phyloP scores from a whole-genome alignment of 371 early-diverging fungal genomes.

The Fennellomyces sp. region DNA sequence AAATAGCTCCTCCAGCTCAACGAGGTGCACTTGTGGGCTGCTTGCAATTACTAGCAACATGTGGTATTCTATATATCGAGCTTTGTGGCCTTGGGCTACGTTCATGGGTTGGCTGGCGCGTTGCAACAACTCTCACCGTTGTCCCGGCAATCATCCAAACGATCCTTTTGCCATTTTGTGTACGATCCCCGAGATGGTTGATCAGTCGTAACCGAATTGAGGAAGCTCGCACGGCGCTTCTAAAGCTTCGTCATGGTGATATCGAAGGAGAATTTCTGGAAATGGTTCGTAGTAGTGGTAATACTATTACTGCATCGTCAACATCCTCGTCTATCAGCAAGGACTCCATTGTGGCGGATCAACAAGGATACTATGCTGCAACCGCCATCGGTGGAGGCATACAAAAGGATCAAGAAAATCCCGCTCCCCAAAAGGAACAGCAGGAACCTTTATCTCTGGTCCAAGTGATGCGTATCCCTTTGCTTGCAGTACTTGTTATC shows the following conservation, averaged over 20 bases:
- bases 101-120: slow-evolving; percentile 68
- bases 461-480: slow-evolving; percentile 35
- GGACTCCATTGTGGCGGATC: background rate
- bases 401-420: background rate
- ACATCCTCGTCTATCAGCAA: background rate
- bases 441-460: background rate
- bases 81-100: slow-evolving; percentile 59
- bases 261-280: slow-evolving; percentile 65
- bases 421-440: background rate
- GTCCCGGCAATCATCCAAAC: slow-evolving; percentile 71
- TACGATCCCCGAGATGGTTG: slow-evolving; percentile 79
- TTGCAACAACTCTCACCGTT: slow-evolving; percentile 62
- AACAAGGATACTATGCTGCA: background rate
- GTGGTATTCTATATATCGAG: slow-evolving; percentile 74
- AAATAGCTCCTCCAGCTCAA: slow-evolving; percentile 71
- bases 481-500: slow-evolving; percentile 26
- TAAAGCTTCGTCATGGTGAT: slow-evolving; percentile 62
- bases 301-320: background rate
- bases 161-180: slow-evolving; percentile 69
- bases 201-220: slow-evolving; percentile 58
- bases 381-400: slow-evolving; percentile 27
- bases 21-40: slow-evolving; percentile 75
- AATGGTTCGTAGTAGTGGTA: slow-evolving; percentile 36
- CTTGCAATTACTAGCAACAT: slow-evolving; percentile 79
- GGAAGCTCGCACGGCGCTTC: slow-evolving; percentile 62